Conservation (phyloP, 2,329 filamentous ascomycete genomes). For the Dothiorella sarmentorum region DNA sequence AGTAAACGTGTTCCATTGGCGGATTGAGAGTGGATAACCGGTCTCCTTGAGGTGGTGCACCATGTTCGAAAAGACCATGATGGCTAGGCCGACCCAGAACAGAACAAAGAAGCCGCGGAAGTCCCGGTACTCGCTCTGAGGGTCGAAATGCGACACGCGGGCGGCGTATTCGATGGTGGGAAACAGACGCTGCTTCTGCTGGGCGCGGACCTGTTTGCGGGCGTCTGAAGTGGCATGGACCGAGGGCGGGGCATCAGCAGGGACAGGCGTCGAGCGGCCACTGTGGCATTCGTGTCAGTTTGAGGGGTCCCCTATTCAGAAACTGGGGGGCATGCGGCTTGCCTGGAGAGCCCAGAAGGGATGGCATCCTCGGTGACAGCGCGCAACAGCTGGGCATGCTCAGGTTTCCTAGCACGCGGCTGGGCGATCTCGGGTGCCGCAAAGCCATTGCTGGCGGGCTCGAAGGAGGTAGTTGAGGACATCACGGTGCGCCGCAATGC, state of each 20-base stretch:
- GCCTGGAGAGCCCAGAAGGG: slow-evolving; percentile 36
- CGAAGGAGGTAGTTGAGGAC: slow-evolving; percentile 13
- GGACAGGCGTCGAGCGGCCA: slow-evolving; percentile 77
- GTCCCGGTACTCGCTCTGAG: slow-evolving; percentile 83
- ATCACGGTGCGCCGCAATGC: slow-evolving; percentile 5
- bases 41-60: slow-evolving; percentile 92
- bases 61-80: slow-evolving; percentile 96
- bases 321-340: neutral
- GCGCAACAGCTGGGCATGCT: slow-evolving; percentile 33
- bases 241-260: slow-evolving; percentile 89
- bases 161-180: slow-evolving; percentile 88
- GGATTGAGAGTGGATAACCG: slow-evolving; percentile 76
- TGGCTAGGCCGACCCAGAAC: slow-evolving; percentile 94
- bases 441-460: slow-evolving; percentile 24
- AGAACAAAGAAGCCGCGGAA: slow-evolving; percentile 97
- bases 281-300: slow-evolving; percentile 43
- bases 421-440: slow-evolving; percentile 26
- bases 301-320: slow-evolving; percentile 7
- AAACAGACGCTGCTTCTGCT: slow-evolving; percentile 80
- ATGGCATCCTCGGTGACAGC: slow-evolving; percentile 33
- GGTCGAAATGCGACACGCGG: slow-evolving; percentile 93
- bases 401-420: slow-evolving; percentile 37
- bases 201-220: slow-evolving; percentile 76
- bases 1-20: slow-evolving; percentile 85
- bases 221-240: slow-evolving; percentile 80